A percentile compares a stretch with the other conserved stretches of the same genome.
These are phyloP conservation scores for Zea luxurians DNA, from an alignment of 176 grass and related monocot genomes.

Conservation along the genomic window DNA sequence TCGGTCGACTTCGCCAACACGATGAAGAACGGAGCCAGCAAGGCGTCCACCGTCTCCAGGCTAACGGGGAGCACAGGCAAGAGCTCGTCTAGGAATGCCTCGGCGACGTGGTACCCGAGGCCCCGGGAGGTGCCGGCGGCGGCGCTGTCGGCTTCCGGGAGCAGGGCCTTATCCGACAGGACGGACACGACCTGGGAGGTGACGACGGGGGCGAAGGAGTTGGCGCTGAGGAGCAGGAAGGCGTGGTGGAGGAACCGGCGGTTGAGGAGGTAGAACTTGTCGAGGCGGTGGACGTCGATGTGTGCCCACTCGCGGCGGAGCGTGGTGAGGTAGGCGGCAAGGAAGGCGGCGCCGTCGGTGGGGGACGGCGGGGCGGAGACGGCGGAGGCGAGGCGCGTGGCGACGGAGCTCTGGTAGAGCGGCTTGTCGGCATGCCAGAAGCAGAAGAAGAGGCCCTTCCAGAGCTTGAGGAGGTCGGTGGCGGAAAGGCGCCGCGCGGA, in stretches of 20 bases:
- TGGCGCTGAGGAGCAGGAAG: slow-evolving; percentile 59
- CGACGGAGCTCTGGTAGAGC: slow-evolving; percentile 64
- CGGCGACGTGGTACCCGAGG: slow-evolving; percentile 74
- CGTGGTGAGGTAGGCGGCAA: slow-evolving; percentile 68
- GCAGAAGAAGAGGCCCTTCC: slow-evolving; percentile 99
- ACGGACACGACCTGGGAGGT: slow-evolving; percentile 42
- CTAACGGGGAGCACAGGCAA: slow-evolving; percentile 58
- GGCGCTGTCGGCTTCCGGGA: slow-evolving; percentile 40
- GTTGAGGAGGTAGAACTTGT: slow-evolving; percentile 97
- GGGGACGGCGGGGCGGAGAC: slow-evolving; percentile 43
- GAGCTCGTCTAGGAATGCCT: slow-evolving; percentile 82
- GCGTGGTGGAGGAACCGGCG: slow-evolving; percentile 68
- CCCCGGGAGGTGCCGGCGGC: slow-evolving; percentile 35
- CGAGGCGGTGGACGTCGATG: slow-evolving; percentile 89
- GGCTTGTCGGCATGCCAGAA: slow-evolving; percentile 95
- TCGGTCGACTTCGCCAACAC: slow-evolving; percentile 65
- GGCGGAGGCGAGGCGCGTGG: slow-evolving; percentile 61
- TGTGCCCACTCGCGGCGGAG: slow-evolving; percentile 78
- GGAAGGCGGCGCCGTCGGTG: slow-evolving; percentile 51
- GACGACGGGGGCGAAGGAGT: slow-evolving; percentile 49
- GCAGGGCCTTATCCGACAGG: slow-evolving; percentile 54
- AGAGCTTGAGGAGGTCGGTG: slow-evolving; percentile 74
- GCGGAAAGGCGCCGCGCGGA: slow-evolving; percentile 40
- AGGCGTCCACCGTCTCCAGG: slow-evolving; percentile 34
- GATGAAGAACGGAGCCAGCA: slow-evolving; percentile 66